Evolutionary conservation across 192 early-diverging fungal genomes (phyloP).

Genomic region (Kappamyces sp.): DNA sequence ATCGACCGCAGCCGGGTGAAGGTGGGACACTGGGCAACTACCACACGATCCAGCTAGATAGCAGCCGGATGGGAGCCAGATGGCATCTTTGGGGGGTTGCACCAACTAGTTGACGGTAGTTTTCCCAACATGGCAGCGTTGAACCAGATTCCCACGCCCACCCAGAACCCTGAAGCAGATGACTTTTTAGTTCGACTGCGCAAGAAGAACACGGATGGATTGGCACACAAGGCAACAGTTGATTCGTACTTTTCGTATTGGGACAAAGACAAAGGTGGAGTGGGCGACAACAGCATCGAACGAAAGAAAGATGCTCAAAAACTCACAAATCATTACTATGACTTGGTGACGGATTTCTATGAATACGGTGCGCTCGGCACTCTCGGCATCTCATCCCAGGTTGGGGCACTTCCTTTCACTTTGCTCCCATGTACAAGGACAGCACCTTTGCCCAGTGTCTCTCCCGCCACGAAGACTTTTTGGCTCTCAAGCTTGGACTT

Average conservation of each 20-base stretch:
- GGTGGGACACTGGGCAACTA: too few species aligned
- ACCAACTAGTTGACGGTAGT: too few species aligned
- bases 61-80: too few species aligned
- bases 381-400: constrained; percentile 14
- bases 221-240: constrained; percentile 35
- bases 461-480: constrained; percentile 84
- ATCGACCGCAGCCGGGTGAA: too few species aligned
- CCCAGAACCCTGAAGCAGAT: constrained; percentile 33
- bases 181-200: constrained; percentile 39
- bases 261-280: constrained; percentile 29
- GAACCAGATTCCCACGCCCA: constrained; percentile 23
- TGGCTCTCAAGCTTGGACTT: constrained; percentile 70
- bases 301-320: constrained; percentile 18
- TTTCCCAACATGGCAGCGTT: too few species aligned
- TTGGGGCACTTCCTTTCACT: constrained; percentile 92
- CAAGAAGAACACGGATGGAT: constrained; percentile 37
- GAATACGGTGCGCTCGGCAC: constrained; percentile 34
- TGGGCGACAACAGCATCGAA: constrained; percentile 26
- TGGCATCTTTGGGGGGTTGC: too few species aligned
- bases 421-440: constrained; percentile 72
- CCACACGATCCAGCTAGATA: too few species aligned
- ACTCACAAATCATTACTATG: constrained; percentile 48
- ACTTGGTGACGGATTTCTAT: constrained; percentile 51
- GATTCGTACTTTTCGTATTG: constrained; percentile 40
- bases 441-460: constrained; percentile 76